Base-by-base conservation (phyloP, 1,284 basidiomycete genomes). In the Phellopilus nigrolimitatus region DNA sequence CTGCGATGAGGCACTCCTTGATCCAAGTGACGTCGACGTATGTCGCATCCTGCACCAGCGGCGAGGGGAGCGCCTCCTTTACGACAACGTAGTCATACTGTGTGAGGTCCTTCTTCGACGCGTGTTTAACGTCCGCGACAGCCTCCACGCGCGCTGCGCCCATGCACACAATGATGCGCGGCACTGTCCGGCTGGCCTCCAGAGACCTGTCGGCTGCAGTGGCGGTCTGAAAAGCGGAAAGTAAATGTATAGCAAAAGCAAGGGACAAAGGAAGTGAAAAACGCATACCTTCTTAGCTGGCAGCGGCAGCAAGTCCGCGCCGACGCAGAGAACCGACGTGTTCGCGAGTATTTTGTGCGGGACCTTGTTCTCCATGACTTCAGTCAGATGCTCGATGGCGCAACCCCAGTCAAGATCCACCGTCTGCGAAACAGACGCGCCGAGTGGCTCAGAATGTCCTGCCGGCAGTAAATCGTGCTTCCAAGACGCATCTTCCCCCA, bases 1-100 rank as follows among this genome's bases (percentile, higher is more conserved):
- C 79, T 6, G 78, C 71, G 57, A 89, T 78, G 34, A 94, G 68
- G 60, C 87, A 89, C 47, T 90, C 80, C 65, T 93, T 94, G 41
- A 94, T 76, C 90, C 90, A 93, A 19, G 65, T 63, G 62, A 87
- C 78, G 52, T 76, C 68, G 4, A 78, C 77, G 27, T 72, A 64
- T 21, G 64, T 64, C 25, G 59, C 68, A 4, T 59, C 63, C 40
- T 62, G 61, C 3, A 64, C 56, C 8, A 65, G 56, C 22, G 64
- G 66, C 3, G 61, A 48, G 13, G 41, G 31, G 33, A 30, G 59
- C 27, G 65, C 62, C 39, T 84, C 78, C 55, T 80, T 79, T 56
- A 86, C 72, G 40, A 93, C 69, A 37, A 92, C 67, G 57, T 81
- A 84, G 64, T 91, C 80, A 64, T 74, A 83, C 1, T 59, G 50